phyloP scores from a whole-genome alignment of 345 rosid species.

The Populus tremula region DNA sequence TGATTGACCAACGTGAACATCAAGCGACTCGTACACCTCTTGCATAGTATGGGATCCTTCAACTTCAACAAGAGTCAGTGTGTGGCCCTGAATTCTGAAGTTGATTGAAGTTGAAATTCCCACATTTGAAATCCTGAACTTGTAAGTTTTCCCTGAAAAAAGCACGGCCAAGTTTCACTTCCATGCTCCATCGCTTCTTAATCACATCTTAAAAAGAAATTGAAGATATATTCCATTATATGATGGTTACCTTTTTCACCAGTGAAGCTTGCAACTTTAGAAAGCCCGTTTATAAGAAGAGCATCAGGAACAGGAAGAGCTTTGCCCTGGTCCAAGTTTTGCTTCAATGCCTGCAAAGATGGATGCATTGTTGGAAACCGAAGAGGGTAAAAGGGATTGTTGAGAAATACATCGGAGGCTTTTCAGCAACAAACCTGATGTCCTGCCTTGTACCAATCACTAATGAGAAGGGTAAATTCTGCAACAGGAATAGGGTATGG shows the following conservation, averaged over 20 bases:
- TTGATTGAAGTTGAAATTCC: constrained; percentile 70
- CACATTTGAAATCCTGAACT: constrained; percentile 68
- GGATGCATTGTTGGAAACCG: no score
- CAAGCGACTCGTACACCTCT: constrained; percentile 62
- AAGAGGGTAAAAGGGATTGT: no score
- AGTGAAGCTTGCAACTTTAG: constrained; percentile 34
- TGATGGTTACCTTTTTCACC: constrained; percentile 51
- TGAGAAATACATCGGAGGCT: no score
- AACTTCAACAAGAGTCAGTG: constrained; percentile 69
- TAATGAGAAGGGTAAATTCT: constrained; percentile 36
- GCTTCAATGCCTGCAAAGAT: constrained; percentile 40
- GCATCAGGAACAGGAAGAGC: constrained; percentile 53
- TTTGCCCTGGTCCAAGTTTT: constrained; percentile 47
- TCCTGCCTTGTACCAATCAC: constrained; percentile 46
- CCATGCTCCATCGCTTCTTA: not conserved
- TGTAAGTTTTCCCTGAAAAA: constrained; percentile 62
- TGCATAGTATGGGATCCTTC: constrained; percentile 83
- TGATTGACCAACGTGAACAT: constrained; percentile 80
- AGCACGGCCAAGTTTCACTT: no score
- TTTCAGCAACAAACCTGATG: constrained; percentile 48
- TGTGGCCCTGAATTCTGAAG: constrained; percentile 78
- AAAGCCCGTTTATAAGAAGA: constrained; percentile 69
- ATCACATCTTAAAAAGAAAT: not conserved
- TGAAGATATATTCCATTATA: not conserved
- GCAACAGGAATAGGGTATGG: constrained; percentile 44